phyloP scores from a whole-genome alignment of 129 eudicot genomes.

The Arctium minus region DNA sequence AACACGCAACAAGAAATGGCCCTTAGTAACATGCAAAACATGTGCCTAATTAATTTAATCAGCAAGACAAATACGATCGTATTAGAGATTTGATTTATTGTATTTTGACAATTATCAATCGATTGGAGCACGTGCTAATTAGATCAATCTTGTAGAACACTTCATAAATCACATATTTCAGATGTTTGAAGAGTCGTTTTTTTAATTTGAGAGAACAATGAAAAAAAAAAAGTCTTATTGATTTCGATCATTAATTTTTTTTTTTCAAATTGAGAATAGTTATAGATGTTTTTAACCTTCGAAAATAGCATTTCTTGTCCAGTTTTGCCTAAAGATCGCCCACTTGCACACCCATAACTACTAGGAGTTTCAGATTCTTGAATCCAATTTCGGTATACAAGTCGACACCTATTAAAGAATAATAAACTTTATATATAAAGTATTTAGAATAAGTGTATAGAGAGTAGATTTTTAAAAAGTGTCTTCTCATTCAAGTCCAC shows the following conservation, averaged over 20 bases:
- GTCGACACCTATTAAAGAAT: background rate
- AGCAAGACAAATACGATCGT: conserved; percentile 23
- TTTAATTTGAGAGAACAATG: background rate
- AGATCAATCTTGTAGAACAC: conserved; percentile 1
- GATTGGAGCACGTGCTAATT: conserved; percentile 24
- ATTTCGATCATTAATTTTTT: too few relatives aligned
- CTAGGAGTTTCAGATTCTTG: background rate
- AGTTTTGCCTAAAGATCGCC: background rate
- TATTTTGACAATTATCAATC: conserved; percentile 12
- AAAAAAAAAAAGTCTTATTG: too few relatives aligned
- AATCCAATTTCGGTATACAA: background rate
- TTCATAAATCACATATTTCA: conserved; percentile 15
- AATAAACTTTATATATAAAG: background rate
- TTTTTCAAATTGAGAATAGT: too few relatives aligned
- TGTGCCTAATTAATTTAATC: conserved; percentile 27
- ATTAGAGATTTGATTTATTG: conserved; percentile 13
- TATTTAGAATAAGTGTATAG: background rate
- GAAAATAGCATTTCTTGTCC: background rate
- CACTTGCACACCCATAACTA: background rate
- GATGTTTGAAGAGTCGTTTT: background rate
- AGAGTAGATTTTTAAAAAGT: background rate
- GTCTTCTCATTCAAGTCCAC: background rate
- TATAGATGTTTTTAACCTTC: background rate
- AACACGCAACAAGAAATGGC: conserved; percentile 21
- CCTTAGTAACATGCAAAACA: conserved; percentile 32